Conservation (phyloP, 2,329 filamentous ascomycete genomes). For the Fusarium camptoceras region DNA sequence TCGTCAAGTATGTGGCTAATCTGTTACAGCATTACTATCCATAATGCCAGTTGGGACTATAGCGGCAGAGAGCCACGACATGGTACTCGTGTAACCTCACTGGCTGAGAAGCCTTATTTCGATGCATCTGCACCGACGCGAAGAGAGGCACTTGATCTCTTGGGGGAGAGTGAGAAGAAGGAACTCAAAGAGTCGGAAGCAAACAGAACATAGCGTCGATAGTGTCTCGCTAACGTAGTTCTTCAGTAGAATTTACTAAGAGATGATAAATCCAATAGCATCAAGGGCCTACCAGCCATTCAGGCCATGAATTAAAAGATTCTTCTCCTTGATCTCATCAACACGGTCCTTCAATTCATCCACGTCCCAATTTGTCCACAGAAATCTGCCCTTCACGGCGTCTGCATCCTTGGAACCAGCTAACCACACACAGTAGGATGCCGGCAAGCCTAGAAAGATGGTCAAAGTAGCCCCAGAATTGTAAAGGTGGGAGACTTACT, state of each 20-base stretch:
- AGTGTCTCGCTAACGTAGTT: too few species aligned
- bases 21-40: conserved; percentile 71
- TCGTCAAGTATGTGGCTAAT: not conserved
- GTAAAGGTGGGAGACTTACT: not conserved
- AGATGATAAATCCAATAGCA: too few species aligned
- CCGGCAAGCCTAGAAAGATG: not conserved
- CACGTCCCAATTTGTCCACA: conserved; percentile 14
- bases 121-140: conserved; percentile 72
- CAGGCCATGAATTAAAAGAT: not conserved
- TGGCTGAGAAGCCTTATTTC: conserved; percentile 79
- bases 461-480: not conserved
- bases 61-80: conserved; percentile 74
- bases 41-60: conserved; percentile 81
- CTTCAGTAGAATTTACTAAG: too few species aligned
- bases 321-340: not conserved
- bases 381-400: not conserved
- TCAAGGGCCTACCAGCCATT: not conserved
- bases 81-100: conserved; percentile 76
- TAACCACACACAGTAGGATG: conserved; percentile 12
- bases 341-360: not conserved
- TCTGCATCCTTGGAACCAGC: conserved; percentile 1
- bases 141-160: conserved; percentile 73
- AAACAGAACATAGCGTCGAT: accelerated
- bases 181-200: conserved; percentile 37
- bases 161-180: conserved; percentile 65